phyloP scores from a whole-genome alignment of 2,329 filamentous ascomycete species.

The Torrubiellomyces zombiae region DNA sequence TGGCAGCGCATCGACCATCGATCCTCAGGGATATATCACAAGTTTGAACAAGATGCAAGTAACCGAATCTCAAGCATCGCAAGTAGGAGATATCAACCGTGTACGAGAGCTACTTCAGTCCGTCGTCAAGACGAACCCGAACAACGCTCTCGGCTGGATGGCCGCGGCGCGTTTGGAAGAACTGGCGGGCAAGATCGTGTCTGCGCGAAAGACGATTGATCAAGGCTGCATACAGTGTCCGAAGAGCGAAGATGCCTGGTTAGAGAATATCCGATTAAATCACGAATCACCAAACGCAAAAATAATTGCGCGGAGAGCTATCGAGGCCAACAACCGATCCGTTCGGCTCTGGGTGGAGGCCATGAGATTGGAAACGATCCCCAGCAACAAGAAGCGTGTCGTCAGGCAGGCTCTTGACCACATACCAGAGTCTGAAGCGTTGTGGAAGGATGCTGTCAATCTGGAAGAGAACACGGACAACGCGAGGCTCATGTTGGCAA shows the following conservation, averaged over 20 bases:
- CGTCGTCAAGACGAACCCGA: constrained; percentile 91
- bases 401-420: constrained; percentile 82
- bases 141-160: constrained; percentile 90
- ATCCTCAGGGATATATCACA: constrained; percentile 90
- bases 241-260: constrained; percentile 87
- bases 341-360: constrained; percentile 89
- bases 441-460: constrained; percentile 98
- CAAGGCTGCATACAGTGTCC: constrained; percentile 82
- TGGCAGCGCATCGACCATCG: constrained; percentile 79
- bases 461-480: constrained; percentile 81
- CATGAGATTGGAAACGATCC: constrained; percentile 76
- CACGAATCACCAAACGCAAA: constrained; percentile 77
- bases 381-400: constrained; percentile 78
- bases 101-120: constrained; percentile 87
- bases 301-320: constrained; percentile 83
- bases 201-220: constrained; percentile 74
- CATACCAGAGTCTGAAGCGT: constrained; percentile 79
- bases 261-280: constrained; percentile 89
- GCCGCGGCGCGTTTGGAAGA: constrained; percentile 86
- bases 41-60: constrained; percentile 70
- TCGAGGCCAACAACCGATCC: constrained; percentile 78
- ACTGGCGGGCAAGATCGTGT: constrained; percentile 77
- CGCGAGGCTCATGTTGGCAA: constrained; percentile 75
- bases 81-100: constrained; percentile 88
- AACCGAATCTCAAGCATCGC: constrained; percentile 61